Conservation (phyloP, 768 basidiomycete genomes). For the Xerocomellus amylosporus region DNA sequence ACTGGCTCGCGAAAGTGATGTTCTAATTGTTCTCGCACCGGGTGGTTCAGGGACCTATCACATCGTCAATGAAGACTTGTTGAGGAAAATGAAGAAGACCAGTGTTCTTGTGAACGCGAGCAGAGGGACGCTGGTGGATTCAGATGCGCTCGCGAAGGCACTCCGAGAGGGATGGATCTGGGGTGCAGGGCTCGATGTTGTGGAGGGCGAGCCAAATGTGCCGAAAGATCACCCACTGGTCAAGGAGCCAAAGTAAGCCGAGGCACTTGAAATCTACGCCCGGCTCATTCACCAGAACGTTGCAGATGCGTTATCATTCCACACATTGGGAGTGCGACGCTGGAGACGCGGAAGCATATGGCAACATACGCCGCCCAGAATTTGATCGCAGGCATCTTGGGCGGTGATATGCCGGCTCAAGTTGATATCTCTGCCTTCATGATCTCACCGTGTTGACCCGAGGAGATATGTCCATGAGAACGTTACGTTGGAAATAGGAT, state of each 20-base stretch:
- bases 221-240: slow-evolving; percentile 73
- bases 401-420: slow-evolving; percentile 59
- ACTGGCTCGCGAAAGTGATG: slow-evolving; percentile 77
- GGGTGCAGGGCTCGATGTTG: slow-evolving; percentile 91
- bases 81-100: slow-evolving; percentile 82
- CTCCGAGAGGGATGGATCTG: slow-evolving; percentile 77
- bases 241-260: slow-evolving; percentile 62
- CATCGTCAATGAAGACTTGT: slow-evolving; percentile 66
- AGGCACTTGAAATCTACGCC: not conserved
- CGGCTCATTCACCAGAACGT: not conserved
- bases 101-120: slow-evolving; percentile 82
- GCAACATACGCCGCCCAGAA: slow-evolving; percentile 72
- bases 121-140: slow-evolving; percentile 87
- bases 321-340: slow-evolving; percentile 88
- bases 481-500: not conserved
- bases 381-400: slow-evolving; percentile 42
- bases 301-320: slow-evolving; percentile 77
- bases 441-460: not conserved
- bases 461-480: not conserved
- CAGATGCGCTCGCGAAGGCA: slow-evolving; percentile 81
- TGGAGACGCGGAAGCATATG: slow-evolving; percentile 83
- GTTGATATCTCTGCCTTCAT: slow-evolving; percentile 31
- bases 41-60: slow-evolving; percentile 70
- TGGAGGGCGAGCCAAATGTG: slow-evolving; percentile 88
- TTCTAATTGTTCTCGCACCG: slow-evolving; percentile 81